phyloP scores from a whole-genome alignment of 495 filamentous ascomycete species.

The Podospora fimiseda region DNA sequence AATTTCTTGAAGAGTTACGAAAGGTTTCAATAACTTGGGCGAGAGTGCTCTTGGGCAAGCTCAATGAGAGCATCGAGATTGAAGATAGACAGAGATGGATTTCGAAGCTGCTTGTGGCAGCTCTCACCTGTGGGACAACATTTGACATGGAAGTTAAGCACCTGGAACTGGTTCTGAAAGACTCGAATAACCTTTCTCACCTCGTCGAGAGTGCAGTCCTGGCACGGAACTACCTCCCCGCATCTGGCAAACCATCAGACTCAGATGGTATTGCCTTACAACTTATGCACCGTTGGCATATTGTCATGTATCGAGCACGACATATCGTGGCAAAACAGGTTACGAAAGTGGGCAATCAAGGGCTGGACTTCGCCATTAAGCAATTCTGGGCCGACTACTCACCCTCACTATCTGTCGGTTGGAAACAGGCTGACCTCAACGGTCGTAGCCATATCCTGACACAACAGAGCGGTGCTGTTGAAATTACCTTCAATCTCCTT shows the following conservation, averaged over 20 bases:
- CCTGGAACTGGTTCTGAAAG: constrained; percentile 3
- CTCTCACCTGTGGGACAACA: constrained; percentile 9
- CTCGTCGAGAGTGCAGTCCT: constrained; percentile 9
- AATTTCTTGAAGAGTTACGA: constrained; percentile 7
- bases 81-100: neutral
- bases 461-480: neutral
- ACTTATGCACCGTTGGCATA: constrained; percentile 11
- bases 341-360: neutral
- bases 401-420: neutral
- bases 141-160: constrained; percentile 6
- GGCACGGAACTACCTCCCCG: constrained; percentile 5
- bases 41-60: neutral
- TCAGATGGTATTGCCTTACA: neutral
- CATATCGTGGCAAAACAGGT: neutral
- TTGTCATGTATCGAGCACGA: constrained; percentile 7
- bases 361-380: constrained; percentile 5
- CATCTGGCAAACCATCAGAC: neutral
- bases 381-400: neutral
- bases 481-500: neutral
- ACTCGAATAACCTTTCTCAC: neutral
- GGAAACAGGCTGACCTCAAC: neutral
- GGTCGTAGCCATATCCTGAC: neutral
- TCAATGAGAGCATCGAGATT: neutral
- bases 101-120: constrained; percentile 4
- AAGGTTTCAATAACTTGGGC: constrained; percentile 13